Percentiles rank a stretch among this genome's conserved stretches.
Conservation (phyloP, 805 yeast genomes). For the Candida taoyuanica region DNA sequence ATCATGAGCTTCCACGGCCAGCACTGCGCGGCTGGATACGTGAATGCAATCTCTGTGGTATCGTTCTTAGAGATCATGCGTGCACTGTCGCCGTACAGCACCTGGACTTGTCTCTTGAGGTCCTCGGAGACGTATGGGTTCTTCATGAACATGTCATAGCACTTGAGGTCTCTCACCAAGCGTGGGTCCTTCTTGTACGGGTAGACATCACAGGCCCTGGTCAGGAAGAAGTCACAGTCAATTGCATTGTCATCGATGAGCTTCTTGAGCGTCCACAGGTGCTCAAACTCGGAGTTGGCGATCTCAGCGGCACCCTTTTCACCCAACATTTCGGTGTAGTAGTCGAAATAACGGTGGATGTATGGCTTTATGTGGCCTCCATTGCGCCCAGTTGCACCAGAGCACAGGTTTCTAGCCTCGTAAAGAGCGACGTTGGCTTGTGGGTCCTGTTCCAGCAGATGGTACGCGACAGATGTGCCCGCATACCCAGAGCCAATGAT, state of each 20-base stretch:
- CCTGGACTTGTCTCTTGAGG: constrained; percentile 30
- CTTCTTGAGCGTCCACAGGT: constrained; percentile 30
- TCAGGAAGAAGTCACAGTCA: constrained; percentile 35
- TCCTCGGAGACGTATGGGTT: constrained; percentile 29
- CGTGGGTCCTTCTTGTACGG: constrained; percentile 24
- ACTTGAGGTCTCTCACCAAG: constrained; percentile 11
- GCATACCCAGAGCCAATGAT: constrained; percentile 44
- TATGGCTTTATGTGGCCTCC: constrained; percentile 46
- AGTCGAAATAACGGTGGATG: constrained; percentile 14
- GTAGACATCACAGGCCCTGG: constrained; percentile 33
- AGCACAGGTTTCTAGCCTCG: constrained; percentile 39
- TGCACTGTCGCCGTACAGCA: constrained; percentile 34
- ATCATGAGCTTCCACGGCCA: constrained; percentile 42
- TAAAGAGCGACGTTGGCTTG: constrained; percentile 27
- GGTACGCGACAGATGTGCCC: constrained; percentile 38
- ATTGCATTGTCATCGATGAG: constrained; percentile 31
- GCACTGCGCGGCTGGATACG: constrained; percentile 41
- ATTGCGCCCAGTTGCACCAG: constrained; percentile 46
- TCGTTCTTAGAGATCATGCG: constrained; percentile 59
- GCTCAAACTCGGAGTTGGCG: constrained; percentile 35
- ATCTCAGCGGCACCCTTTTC: constrained; percentile 31
- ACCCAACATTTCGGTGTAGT: constrained; percentile 12
- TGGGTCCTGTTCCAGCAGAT: constrained; percentile 29
- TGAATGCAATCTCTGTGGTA: constrained; percentile 74
- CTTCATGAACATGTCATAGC: constrained; percentile 19